Evolutionary conservation across 2,329 filamentous ascomycete genomes (phyloP), one percentile per base, ranked within the genome.

Genomic region (Fusarium algeriense): DNA sequence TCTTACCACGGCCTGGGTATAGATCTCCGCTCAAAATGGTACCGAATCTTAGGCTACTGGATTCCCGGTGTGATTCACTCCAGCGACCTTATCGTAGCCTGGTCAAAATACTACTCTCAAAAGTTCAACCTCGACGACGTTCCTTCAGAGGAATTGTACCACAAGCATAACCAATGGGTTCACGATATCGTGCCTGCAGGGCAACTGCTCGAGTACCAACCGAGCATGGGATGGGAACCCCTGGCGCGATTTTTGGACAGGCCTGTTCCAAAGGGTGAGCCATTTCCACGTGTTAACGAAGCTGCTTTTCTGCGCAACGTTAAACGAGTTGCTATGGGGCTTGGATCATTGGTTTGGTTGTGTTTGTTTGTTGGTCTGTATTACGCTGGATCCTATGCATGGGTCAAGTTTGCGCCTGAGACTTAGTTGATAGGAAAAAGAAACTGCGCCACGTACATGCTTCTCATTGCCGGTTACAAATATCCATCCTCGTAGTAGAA

Each of bases 281-380:
- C 54, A 2, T 69, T 72, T 48, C 69, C 69, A 45, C 64, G 69
- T 35, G 69, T 72, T 5, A 72, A 72, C 41, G 69, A 72, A 55
- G 69, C 69, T 34, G 69, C 69, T n/a, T 72, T 71, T 38, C 50
- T 72, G 13, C 54, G 69, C 15, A 72, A 71, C 10, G 69, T 72
- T 17, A 71, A 72, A 26, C 61, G 60, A n/a, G 38, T 54, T 15
- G 69, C 69, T 43, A 72, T 72, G 69, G 65, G 64, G 4, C 60
- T 72, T 6, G 69, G 69, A 19, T 69, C 69, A 5, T 53, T 72
- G 49, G 69, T 58, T 11, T 72, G 69, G 69, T 10, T 71, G 26
- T 60, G 45, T 50, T 28, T 71, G 15, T 37, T 72, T n/a, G 34
- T 43, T 35, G 60, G 49, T 28, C 20, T 49, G 14, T 71, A 62